Percentiles rank a stretch among this genome's conserved stretches.
Conservation (phyloP, 345 rosid species). For the Iberis pinnata region DNA sequence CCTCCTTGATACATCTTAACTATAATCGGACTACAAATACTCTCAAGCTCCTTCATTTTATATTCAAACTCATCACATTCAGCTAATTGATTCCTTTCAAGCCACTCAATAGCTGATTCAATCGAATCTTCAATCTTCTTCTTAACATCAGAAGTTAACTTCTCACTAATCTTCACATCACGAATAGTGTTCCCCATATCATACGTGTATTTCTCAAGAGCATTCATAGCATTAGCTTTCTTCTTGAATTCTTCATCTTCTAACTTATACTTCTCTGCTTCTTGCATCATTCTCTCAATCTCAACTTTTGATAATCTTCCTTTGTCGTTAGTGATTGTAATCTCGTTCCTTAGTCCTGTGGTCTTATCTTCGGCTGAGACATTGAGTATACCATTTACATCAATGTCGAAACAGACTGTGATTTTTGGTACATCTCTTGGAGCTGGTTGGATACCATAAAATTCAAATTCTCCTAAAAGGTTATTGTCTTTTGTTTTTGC, state of each 20-base stretch:
- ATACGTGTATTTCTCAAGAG: too few species aligned
- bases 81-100: too few species aligned
- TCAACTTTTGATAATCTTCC: too few species aligned
- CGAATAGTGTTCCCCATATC: too few species aligned
- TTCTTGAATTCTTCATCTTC: too few species aligned
- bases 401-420: constrained; percentile 69
- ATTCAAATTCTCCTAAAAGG: constrained; percentile 63
- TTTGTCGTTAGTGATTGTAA: constrained; percentile 71
- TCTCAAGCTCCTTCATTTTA: too few species aligned
- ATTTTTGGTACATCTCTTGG: constrained; percentile 78
- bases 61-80: too few species aligned
- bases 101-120: too few species aligned
- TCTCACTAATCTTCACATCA: constrained; percentile 61
- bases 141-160: constrained; percentile 49
- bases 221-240: too few species aligned
- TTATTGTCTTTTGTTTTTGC: too few species aligned
- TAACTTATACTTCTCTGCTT: too few species aligned
- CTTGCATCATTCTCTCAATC: too few species aligned
- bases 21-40: constrained; percentile 79
- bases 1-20: constrained; percentile 68
- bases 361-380: constrained; percentile 76
- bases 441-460: constrained; percentile 74
- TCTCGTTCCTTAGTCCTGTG: constrained; percentile 67
- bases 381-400: constrained; percentile 68
- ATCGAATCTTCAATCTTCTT: constrained; percentile 75